Percentiles rank a stretch among this genome's conserved stretches.
phyloP scores from a whole-genome alignment of 768 basidiomycete species.

The Lactarius sp. region DNA sequence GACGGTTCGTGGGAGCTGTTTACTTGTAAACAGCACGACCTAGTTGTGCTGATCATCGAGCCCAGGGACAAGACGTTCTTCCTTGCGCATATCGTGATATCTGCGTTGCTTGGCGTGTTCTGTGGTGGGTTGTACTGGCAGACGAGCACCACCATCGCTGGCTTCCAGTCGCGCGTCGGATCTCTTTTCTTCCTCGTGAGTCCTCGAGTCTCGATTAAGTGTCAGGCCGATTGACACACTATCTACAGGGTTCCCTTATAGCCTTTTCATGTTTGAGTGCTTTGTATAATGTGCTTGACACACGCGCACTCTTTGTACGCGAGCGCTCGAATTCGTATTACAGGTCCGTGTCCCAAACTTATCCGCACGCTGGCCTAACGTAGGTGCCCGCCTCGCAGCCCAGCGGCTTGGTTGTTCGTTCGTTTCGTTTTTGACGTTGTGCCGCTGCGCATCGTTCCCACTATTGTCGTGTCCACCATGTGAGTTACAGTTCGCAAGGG shows the following conservation, averaged over 20 bases:
- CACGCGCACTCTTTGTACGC: slow-evolving; percentile 81
- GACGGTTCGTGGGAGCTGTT: slow-evolving; percentile 44
- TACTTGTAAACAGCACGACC: not conserved
- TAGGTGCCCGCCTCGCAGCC: slow-evolving; percentile 39
- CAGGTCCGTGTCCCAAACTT: slow-evolving; percentile 44
- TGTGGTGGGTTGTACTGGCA: slow-evolving; percentile 87
- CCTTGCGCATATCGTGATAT: slow-evolving; percentile 67
- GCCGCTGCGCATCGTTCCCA: slow-evolving; percentile 84
- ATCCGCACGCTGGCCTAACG: slow-evolving; percentile 3
- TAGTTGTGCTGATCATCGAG: slow-evolving; percentile 8
- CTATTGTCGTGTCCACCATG: slow-evolving; percentile 82
- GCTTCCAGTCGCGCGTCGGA: slow-evolving; percentile 92
- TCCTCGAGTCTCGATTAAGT: not conserved
- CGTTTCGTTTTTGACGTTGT: slow-evolving; percentile 85
- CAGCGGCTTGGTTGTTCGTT: slow-evolving; percentile 87
- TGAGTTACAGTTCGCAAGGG: slow-evolving; percentile 35
- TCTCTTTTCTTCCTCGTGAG: slow-evolving; percentile 87
- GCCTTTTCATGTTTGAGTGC: slow-evolving; percentile 91
- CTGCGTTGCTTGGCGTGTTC: slow-evolving; percentile 77
- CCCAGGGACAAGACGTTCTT: slow-evolving; percentile 79
- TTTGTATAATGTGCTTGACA: slow-evolving; percentile 79
- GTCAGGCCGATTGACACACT: not conserved
- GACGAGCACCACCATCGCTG: slow-evolving; percentile 76
- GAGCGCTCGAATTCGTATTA: slow-evolving; percentile 86
- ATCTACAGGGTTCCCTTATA: slow-evolving; percentile 70